Evolutionary conservation across 192 early-diverging fungal species (phyloP), one percentile per base, ranked within the genome.

Genomic region (Entomortierella lignicola): DNA sequence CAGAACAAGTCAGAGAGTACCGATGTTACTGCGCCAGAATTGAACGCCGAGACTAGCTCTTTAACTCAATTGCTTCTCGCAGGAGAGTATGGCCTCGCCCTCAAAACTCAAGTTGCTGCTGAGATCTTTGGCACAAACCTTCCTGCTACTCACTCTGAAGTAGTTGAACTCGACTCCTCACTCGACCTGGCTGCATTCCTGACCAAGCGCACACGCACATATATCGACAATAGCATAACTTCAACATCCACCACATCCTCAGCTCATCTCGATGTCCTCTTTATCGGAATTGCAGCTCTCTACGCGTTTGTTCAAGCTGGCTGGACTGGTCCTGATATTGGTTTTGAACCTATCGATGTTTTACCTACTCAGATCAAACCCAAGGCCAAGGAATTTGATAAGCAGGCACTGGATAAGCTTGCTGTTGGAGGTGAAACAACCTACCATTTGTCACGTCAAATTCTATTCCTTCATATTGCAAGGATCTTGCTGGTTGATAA

Each of bases 321-420:
- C 60, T 97, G 94, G 94, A 98, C 97, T 1, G 97, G 97, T 6
- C 97, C 97, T 8, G 69, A 83, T 8, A 50, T 97, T 13, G 75
- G 80, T 12, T 75, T 92, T 10, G 88, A 92, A 60, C 74, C 90
- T 0, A 75, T 81, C 18, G 69, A 85, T 12, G 50, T 95, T 13
- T 68, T 98, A 12, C 91, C 91, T 12, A 84, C 70, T 64, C 58
- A 53, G 25, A 55, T 87, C 55, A 60, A 81, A 57, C 6, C 69
- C 26, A 69, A 71, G 27, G 59, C 63, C 37, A 39, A 30, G 26
- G 72, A 82, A 66, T 63, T 86, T 55, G 77, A 85, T 15, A 84
- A 85, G 48, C 69, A 81, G 25, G 82, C 77, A 11, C 59, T 94
- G 0, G 63, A 84, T 30, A 58, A 73, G 8, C 84, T 97, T 32